These are phyloP conservation scores for Barnettozyma hawaiiensis DNA, from an alignment of 1,139 yeast genomes.

Conservation along the genomic window DNA sequence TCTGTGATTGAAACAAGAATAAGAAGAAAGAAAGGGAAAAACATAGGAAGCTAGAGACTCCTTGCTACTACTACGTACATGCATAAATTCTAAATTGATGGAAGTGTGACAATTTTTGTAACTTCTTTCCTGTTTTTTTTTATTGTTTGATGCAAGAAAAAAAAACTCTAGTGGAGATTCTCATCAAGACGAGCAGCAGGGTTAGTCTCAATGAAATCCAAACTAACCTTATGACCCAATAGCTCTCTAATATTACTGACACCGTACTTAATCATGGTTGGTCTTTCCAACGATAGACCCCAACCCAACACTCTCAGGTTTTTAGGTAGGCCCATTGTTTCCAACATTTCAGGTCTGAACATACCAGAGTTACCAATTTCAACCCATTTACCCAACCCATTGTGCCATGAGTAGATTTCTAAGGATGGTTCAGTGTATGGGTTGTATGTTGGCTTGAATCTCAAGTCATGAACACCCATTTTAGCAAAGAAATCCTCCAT, in stretches of 20 bases:
- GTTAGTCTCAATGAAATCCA: constrained; percentile 90
- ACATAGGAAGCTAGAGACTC: too few species aligned
- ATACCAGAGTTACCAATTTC: constrained; percentile 99
- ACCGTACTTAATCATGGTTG: constrained; percentile 97
- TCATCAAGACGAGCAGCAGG: constrained; percentile 97
- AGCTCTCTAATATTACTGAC: constrained; percentile 93
- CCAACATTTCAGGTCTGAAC: constrained; percentile 99
- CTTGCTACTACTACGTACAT: background rate
- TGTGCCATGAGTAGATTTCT: constrained; percentile 97
- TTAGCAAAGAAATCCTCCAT: constrained; percentile 95
- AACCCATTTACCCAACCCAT: constrained; percentile 93
- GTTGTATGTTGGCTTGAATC: constrained; percentile 98
- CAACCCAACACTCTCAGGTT: constrained; percentile 93
- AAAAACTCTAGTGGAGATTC: constrained; percentile 28
- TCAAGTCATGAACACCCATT: constrained; percentile 93
- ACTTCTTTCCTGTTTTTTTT: too few species aligned
- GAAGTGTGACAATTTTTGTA: too few species aligned
- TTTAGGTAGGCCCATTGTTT: constrained; percentile 95
- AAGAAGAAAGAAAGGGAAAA: too few species aligned
- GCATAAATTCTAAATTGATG: too few species aligned
- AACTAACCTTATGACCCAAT: constrained; percentile 88
- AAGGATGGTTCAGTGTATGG: constrained; percentile 98
- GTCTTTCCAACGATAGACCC: constrained; percentile 97
- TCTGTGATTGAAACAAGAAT: background rate
- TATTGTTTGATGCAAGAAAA: too few species aligned